A percentile compares a stretch with the other conserved stretches of the same genome.
Conservation (phyloP, 2,329 filamentous ascomycete species). For the Aspergillus nomiae region DNA sequence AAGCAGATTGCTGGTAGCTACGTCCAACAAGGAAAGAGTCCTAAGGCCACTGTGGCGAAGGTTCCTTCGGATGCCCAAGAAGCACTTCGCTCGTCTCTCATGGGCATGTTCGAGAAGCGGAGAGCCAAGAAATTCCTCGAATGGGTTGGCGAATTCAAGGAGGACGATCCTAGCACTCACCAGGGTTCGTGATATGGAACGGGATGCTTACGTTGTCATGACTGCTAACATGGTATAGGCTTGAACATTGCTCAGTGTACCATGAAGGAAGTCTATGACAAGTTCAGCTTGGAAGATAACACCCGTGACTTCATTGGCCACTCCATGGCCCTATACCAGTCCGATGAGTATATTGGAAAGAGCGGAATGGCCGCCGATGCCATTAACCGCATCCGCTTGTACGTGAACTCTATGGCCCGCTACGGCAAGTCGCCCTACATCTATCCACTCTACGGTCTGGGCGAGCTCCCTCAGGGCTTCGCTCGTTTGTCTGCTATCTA, state of each 20-base stretch:
- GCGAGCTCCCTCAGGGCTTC: constrained; percentile 95
- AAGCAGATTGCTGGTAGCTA: constrained; percentile 95
- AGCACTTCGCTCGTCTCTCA: constrained; percentile 86
- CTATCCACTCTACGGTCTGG: constrained; percentile 96
- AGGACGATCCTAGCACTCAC: constrained; percentile 80
- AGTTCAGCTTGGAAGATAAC: constrained; percentile 85
- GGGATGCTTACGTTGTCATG: background rate
- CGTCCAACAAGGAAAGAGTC: constrained; percentile 82
- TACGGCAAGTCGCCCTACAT: constrained; percentile 99
- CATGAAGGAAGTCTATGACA: constrained; percentile 99
- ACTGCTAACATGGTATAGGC: constrained; percentile 54
- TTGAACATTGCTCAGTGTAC: constrained; percentile 76
- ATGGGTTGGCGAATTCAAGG: constrained; percentile 87
- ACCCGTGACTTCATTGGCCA: constrained; percentile 97
- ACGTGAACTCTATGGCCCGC: constrained; percentile 95
- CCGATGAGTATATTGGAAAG: constrained; percentile 79
- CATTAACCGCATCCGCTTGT: constrained; percentile 89
- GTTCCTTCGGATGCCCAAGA: constrained; percentile 91
- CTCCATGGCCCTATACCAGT: constrained; percentile 94
- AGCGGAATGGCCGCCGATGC: constrained; percentile 77
- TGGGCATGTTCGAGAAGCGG: constrained; percentile 98
- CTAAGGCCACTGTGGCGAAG: constrained; percentile 91
- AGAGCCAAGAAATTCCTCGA: constrained; percentile 95
- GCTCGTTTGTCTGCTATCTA: constrained; percentile 97
- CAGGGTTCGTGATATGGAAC: constrained; percentile 66